phyloP scores from a whole-genome alignment of 805 yeast genomes.

The Ogataea saltuana region DNA sequence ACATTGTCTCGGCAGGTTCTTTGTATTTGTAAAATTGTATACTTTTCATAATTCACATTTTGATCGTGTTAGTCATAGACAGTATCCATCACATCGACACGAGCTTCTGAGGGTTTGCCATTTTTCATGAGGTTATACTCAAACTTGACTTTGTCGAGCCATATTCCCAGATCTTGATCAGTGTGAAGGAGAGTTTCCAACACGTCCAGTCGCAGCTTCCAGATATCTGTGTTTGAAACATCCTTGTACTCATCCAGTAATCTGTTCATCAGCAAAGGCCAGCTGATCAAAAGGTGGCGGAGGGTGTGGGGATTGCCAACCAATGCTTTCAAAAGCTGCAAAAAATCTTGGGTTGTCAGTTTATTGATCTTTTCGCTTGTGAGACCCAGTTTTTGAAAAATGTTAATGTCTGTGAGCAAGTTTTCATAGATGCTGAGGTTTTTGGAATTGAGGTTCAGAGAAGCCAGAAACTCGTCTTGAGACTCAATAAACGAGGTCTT shows the following conservation, averaged over 20 bases:
- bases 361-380: conserved; percentile 21
- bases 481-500: conserved; percentile 27
- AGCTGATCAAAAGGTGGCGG: conserved; percentile 25
- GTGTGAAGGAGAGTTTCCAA: conserved; percentile 19
- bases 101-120: conserved; percentile 21
- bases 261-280: conserved; percentile 33
- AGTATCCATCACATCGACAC: conserved; percentile 27
- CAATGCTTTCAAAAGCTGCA: conserved; percentile 28
- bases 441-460: conserved; percentile 26
- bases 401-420: conserved; percentile 19
- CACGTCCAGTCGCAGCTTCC: conserved; percentile 21
- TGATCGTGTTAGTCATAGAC: too few relatives aligned
- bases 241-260: conserved; percentile 28
- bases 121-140: conserved; percentile 24
- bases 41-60: conserved; percentile 5
- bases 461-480: conserved; percentile 18
- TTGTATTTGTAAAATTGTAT: conserved; percentile 55
- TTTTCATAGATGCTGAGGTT: conserved; percentile 30
- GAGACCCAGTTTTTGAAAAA: conserved; percentile 24
- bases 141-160: conserved; percentile 22
- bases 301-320: conserved; percentile 25
- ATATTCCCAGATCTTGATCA: conserved; percentile 22
- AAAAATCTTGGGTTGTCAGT: conserved; percentile 28
- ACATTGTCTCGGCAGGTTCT: conserved; percentile 95
- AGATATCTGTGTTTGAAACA: conserved; percentile 24